Percentiles rank a stretch among this genome's conserved stretches.
phyloP scores from a whole-genome alignment of 371 early-diverging fungal genomes.

The Rhizopus sp. region DNA sequence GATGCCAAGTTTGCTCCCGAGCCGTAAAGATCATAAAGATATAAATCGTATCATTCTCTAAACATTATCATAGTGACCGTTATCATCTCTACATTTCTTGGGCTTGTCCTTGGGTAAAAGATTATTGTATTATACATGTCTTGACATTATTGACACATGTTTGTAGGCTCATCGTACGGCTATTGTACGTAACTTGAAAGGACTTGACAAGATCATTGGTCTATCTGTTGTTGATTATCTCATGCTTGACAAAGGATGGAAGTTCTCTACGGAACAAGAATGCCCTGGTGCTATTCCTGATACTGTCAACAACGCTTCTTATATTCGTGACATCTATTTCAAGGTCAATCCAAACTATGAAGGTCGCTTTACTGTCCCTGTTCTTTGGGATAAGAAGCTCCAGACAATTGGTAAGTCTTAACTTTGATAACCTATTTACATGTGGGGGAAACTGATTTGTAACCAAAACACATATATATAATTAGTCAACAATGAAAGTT shows the following conservation, averaged over 20 bases:
- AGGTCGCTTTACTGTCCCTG: constrained; percentile 87
- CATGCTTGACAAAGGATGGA: constrained; percentile 82
- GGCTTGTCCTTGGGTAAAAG: constrained; percentile 86
- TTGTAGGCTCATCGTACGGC: constrained; percentile 83
- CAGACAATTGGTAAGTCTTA: constrained; percentile 71
- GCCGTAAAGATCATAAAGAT: constrained; percentile 42
- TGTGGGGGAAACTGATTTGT: background rate
- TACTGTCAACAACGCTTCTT: constrained; percentile 68
- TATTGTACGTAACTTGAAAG: constrained; percentile 86
- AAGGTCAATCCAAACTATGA: constrained; percentile 79
- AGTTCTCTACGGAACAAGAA: constrained; percentile 71
- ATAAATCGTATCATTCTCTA: background rate
- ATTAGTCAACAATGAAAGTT: constrained; percentile 92
- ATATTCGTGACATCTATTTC: constrained; percentile 86
- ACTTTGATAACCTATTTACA: background rate
- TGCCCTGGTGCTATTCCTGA: constrained; percentile 83
- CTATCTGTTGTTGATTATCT: constrained; percentile 85
- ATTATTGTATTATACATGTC: background rate
- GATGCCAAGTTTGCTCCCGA: constrained; percentile 77
- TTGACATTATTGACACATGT: background rate
- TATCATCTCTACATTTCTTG: constrained; percentile 78
- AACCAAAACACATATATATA: background rate
- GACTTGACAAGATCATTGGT: constrained; percentile 77
- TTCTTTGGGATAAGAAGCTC: constrained; percentile 90
- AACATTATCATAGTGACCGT: constrained; percentile 59